Evolutionary conservation across 2,329 filamentous ascomycete species (phyloP).

Genomic region (Epichloe elymi): DNA sequence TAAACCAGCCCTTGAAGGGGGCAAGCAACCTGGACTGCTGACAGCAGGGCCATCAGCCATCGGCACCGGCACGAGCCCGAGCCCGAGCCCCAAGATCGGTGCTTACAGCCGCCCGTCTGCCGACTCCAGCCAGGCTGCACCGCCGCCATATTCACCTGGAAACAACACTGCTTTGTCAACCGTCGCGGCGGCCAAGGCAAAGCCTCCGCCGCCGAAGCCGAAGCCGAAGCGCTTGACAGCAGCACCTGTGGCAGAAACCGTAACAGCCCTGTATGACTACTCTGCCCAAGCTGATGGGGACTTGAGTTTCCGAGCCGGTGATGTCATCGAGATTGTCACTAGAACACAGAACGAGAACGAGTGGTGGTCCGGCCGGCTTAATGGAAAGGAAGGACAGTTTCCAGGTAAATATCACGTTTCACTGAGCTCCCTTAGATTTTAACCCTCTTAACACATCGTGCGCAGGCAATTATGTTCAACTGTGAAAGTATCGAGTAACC

Average conservation of each 20-base stretch:
- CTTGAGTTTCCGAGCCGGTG: constrained; percentile 76
- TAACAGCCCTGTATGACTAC: constrained; percentile 90
- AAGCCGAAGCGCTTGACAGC: constrained; percentile 65
- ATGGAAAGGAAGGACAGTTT: constrained; percentile 79
- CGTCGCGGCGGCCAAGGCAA: constrained; percentile 44
- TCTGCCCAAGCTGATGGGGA: constrained; percentile 92
- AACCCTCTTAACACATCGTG: neutral
- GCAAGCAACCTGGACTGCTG: constrained; percentile 36
- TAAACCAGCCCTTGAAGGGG: constrained; percentile 37
- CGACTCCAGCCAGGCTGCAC: constrained; percentile 41
- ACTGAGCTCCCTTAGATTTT: neutral
- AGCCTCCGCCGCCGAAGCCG: constrained; percentile 60
- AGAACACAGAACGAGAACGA: constrained; percentile 87
- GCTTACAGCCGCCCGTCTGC: constrained; percentile 22
- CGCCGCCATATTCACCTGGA: constrained; percentile 56
- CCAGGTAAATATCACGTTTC: constrained; percentile 53
- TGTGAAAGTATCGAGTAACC: neutral
- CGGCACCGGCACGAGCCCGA: constrained; percentile 9
- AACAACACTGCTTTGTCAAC: constrained; percentile 28
- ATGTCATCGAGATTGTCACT: constrained; percentile 76
- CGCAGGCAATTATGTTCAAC: constrained; percentile 5
- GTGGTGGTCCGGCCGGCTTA: constrained; percentile 83
- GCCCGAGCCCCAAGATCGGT: constrained; percentile 17
- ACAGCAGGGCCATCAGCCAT: constrained; percentile 28
- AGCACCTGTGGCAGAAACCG: constrained; percentile 56